These are phyloP conservation scores for Plasmodium blacklocki DNA, from an alignment of 169 alveolate species.

Conservation along the genomic window DNA sequence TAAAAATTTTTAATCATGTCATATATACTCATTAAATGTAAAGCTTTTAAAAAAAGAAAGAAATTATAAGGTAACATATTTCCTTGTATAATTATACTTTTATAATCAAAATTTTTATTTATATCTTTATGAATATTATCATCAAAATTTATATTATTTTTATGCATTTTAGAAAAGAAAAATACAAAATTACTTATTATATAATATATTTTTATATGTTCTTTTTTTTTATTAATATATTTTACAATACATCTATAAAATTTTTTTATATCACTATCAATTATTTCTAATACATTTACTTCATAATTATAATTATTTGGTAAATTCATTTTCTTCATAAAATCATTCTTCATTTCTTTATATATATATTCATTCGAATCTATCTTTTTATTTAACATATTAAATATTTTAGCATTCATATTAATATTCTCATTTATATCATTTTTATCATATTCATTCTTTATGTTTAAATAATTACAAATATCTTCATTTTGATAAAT, in stretches of 20 bases:
- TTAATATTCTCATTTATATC: neutral
- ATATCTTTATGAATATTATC: conserved; percentile 73
- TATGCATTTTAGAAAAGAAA: conserved; percentile 65
- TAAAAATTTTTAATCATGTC: conserved; percentile 39
- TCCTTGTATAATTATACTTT: conserved; percentile 55
- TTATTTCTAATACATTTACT: conserved; percentile 48
- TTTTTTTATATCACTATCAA: conserved; percentile 26
- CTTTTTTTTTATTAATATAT: conserved; percentile 55
- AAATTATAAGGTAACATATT: conserved; percentile 61
- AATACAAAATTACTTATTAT: conserved; percentile 61
- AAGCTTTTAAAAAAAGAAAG: conserved; percentile 38
- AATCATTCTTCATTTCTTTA: conserved; percentile 63
- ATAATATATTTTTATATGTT: conserved; percentile 54
- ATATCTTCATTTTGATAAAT: conserved; percentile 57
- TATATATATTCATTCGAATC: conserved; percentile 59
- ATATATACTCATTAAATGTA: conserved; percentile 50
- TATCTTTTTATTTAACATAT: conserved; percentile 36
- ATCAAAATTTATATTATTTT: conserved; percentile 54
- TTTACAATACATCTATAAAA: conserved; percentile 49
- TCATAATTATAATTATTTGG: conserved; percentile 66
- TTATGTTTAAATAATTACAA: conserved; percentile 40
- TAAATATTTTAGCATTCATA: conserved; percentile 42
- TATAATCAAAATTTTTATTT: conserved; percentile 62
- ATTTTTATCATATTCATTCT: conserved; percentile 10
- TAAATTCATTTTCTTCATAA: conserved; percentile 71